These are phyloP conservation scores for Mangifera indica DNA, from an alignment of 345 rosid species.

Conservation along the genomic window DNA sequence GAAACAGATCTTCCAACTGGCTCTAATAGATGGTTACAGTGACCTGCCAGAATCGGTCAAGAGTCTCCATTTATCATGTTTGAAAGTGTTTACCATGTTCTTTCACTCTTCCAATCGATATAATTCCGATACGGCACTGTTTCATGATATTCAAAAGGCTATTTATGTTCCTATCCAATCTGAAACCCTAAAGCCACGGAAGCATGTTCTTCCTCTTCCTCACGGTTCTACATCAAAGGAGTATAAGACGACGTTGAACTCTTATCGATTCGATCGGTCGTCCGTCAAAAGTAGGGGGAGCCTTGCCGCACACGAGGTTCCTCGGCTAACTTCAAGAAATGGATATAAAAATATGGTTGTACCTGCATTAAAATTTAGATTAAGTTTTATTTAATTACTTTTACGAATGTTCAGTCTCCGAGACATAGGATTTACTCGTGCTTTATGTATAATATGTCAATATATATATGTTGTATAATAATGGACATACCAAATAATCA, in stretches of 20 bases:
- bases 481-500: too few species aligned
- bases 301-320: neutral
- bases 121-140: constrained; percentile 38
- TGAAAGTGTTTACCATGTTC: constrained; percentile 50
- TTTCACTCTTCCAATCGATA: constrained; percentile 43
- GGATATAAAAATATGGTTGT: constrained; percentile 3
- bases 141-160: constrained; percentile 53
- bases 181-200: neutral
- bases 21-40: constrained; percentile 34
- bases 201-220: neutral
- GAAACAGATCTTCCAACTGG: constrained; percentile 41
- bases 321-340: constrained; percentile 2
- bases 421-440: neutral
- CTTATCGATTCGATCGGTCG: neutral
- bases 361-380: constrained; percentile 8
- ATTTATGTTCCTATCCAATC: constrained; percentile 40
- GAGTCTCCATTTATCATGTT: constrained; percentile 40
- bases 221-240: neutral
- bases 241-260: neutral
- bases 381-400: constrained; percentile 17
- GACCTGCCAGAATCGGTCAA: constrained; percentile 40
- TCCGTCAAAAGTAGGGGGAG: constrained; percentile 7
- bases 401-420: neutral
- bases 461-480: too few species aligned
- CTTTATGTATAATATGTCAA: neutral